Evolutionary conservation across 1,139 yeast species (phyloP).

Genomic region (Pichia sp.): DNA sequence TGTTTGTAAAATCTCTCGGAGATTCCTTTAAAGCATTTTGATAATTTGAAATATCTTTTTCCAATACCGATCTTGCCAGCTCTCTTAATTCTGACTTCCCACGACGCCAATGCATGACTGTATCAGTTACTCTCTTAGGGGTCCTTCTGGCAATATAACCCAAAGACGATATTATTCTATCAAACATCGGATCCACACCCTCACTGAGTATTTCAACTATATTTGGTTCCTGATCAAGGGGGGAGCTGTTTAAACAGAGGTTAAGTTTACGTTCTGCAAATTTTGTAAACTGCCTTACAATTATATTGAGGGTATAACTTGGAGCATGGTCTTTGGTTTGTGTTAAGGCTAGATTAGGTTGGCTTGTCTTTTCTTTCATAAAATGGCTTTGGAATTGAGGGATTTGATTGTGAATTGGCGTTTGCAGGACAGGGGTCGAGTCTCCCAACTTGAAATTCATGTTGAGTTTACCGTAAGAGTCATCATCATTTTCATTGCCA

Average conservation of each 20-base stretch:
- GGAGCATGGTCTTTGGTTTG: constrained; percentile 27
- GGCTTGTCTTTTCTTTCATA: too few relatives aligned
- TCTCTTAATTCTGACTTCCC: constrained; percentile 81
- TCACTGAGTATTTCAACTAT: constrained; percentile 75
- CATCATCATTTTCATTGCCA: constrained; percentile 9
- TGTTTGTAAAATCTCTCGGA: background rate
- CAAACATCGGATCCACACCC: constrained; percentile 82
- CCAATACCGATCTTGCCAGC: constrained; percentile 60
- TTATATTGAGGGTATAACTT: constrained; percentile 87
- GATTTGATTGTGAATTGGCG: constrained; percentile 5
- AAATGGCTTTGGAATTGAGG: too few relatives aligned
- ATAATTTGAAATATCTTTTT: constrained; percentile 29
- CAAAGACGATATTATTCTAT: constrained; percentile 71
- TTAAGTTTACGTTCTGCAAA: constrained; percentile 84
- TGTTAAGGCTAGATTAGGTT: background rate
- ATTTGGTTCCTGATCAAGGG: constrained; percentile 70
- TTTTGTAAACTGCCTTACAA: constrained; percentile 92
- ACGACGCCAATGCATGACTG: constrained; percentile 97
- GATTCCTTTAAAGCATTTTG: constrained; percentile 15
- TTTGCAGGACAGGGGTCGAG: background rate
- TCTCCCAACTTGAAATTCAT: constrained; percentile 15
- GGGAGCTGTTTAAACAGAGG: constrained; percentile 54
- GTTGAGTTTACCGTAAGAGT: constrained; percentile 18
- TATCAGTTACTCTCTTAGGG: constrained; percentile 94
- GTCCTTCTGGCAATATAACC: constrained; percentile 87